phyloP scores from a whole-genome alignment of 495 filamentous ascomycete species.

The Poronia punctata region DNA sequence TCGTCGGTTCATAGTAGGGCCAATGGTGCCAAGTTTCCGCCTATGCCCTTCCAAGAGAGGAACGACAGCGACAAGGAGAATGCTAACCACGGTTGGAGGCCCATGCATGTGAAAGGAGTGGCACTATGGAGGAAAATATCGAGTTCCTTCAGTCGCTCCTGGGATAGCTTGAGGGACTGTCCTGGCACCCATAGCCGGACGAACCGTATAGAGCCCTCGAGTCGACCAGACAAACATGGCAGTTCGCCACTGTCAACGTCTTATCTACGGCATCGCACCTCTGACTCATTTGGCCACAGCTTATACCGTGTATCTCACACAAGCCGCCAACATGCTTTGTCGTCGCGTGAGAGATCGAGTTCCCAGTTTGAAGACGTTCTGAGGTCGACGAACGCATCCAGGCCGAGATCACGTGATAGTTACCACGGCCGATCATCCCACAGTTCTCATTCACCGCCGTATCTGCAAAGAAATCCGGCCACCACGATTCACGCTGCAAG shows the following conservation, averaged over 20 bases:
- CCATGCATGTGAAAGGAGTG: slow-evolving; percentile 11
- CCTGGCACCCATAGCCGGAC: background rate
- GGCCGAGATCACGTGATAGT: background rate
- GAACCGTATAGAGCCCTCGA: slow-evolving; percentile 1
- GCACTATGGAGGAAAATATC: slow-evolving; percentile 21
- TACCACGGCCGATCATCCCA: background rate
- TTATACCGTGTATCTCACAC: background rate
- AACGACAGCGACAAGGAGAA: slow-evolving; percentile 1
- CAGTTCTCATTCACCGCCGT: background rate
- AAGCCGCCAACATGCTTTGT: background rate
- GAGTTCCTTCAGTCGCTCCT: slow-evolving; percentile 13
- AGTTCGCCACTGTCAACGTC: background rate
- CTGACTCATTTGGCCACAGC: background rate
- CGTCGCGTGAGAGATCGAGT: background rate
- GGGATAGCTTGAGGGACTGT: slow-evolving; percentile 9
- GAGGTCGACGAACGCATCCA: slow-evolving; percentile 1
- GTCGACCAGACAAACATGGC: too few relatives aligned
- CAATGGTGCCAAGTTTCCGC: background rate
- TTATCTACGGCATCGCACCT: background rate
- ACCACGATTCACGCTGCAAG: slow-evolving; percentile 13
- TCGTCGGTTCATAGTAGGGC: slow-evolving; percentile 5
- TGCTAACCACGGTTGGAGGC: slow-evolving; percentile 5
- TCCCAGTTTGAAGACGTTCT: background rate
- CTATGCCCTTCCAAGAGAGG: background rate
- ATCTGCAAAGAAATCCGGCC: slow-evolving; percentile 10